phyloP scores from a whole-genome alignment of 352 stramenopile genomes.

The Peronospora destructor region DNA sequence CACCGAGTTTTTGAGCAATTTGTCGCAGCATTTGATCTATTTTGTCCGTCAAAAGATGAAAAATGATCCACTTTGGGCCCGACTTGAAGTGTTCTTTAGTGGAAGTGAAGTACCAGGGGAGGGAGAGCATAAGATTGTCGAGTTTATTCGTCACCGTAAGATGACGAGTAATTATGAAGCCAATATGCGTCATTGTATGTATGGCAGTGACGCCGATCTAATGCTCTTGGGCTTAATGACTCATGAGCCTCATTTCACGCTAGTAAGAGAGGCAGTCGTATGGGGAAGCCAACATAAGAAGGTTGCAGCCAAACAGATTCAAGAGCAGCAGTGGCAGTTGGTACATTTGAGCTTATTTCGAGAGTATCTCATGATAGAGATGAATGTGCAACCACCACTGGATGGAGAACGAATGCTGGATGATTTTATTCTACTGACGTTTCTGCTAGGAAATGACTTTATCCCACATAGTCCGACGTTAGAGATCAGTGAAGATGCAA shows the following conservation, averaged over 20 bases:
- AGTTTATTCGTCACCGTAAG: slow-evolving; percentile 93
- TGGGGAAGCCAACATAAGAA: slow-evolving; percentile 78
- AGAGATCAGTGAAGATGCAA: slow-evolving; percentile 97
- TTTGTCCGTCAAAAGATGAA: slow-evolving; percentile 96
- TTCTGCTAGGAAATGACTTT: slow-evolving; percentile 99
- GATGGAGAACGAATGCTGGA: slow-evolving; percentile 94
- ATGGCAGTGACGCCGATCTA: slow-evolving; percentile 98
- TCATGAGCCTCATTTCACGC: slow-evolving; percentile 97
- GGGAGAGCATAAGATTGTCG: slow-evolving; percentile 99
- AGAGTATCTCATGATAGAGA: slow-evolving; percentile 97
- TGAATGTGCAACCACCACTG: slow-evolving; percentile 57
- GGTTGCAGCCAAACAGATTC: slow-evolving; percentile 84
- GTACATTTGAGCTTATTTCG: slow-evolving; percentile 94
- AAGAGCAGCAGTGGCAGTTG: slow-evolving; percentile 95
- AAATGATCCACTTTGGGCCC: slow-evolving; percentile 91
- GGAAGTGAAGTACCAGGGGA: slow-evolving; percentile 97
- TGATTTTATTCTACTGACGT: slow-evolving; percentile 99
- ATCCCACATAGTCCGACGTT: slow-evolving; percentile 97
- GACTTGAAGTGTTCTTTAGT: slow-evolving; percentile 95
- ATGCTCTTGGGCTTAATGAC: slow-evolving; percentile 98
- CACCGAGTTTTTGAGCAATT: slow-evolving; percentile 97
- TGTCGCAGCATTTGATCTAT: slow-evolving; percentile 87
- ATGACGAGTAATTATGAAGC: slow-evolving; percentile 89
- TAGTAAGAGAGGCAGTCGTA: slow-evolving; percentile 96
- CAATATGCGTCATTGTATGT: slow-evolving; percentile 97